These are phyloP conservation scores for Fusarium sp. DNA, from an alignment of 2,329 filamentous ascomycete species.

Conservation along the genomic window DNA sequence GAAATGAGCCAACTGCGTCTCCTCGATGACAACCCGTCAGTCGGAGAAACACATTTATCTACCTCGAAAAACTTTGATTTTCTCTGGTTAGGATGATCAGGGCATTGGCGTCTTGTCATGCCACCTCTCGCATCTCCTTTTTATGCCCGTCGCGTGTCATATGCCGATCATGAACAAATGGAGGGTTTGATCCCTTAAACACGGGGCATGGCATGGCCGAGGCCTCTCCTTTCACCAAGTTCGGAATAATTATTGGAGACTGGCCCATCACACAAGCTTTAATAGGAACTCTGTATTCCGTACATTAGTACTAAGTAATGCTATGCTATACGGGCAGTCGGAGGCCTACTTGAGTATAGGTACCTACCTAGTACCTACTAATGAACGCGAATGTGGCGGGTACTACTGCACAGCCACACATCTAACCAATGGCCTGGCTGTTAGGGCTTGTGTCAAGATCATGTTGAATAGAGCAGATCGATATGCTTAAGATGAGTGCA, in stretches of 20 bases:
- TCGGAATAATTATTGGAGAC: not conserved
- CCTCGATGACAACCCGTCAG: conserved; percentile 25
- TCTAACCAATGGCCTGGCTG: not conserved
- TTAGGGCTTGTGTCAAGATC: not conserved
- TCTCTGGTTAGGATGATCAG: not conserved
- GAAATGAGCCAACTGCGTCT: conserved; percentile 27
- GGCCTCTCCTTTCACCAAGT: not conserved
- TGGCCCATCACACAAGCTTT: not conserved
- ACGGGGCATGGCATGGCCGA: conserved; percentile 19
- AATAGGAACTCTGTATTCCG: not conserved
- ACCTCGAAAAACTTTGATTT: not conserved
- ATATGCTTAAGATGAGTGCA: not conserved
- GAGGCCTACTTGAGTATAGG: conserved; percentile 9
- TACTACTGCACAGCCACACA: not conserved
- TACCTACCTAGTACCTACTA: too few species aligned
- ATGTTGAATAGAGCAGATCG: not conserved
- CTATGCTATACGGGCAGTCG: not conserved
- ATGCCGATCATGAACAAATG: conserved; percentile 22
- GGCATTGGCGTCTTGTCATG: not conserved
- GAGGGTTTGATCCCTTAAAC: not conserved
- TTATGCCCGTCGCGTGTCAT: conserved; percentile 17
- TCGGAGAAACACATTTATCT: not conserved
- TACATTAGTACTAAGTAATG: too few species aligned
- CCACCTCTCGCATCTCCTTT: not conserved
- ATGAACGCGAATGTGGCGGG: not conserved